These are phyloP conservation scores for Cynara cardunculus DNA, from an alignment of 129 eudicot species.

Conservation along the genomic window DNA sequence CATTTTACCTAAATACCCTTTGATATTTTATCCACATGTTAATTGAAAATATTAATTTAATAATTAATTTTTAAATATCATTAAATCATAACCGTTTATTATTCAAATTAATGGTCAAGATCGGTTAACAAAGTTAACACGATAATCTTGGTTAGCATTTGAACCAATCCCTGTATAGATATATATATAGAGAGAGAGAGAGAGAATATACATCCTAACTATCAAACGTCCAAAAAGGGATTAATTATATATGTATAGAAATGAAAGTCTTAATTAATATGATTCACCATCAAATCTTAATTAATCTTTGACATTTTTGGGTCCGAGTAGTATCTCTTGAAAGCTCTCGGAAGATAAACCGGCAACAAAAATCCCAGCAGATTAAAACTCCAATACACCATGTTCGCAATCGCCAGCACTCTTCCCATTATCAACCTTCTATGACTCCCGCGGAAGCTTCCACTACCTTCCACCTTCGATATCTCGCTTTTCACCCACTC, in stretches of 20 bases:
- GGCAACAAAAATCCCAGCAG: conserved; percentile 86
- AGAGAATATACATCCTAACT: not conserved
- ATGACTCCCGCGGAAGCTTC: conserved; percentile 18
- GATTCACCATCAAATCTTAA: no score
- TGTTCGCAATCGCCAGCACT: conserved; percentile 55
- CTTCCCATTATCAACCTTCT: conserved; percentile 59
- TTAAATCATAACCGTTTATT: no score
- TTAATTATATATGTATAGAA: not conserved
- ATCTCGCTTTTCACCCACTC: conserved; percentile 72
- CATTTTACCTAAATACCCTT: no score
- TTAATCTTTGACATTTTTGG: conserved; percentile 17
- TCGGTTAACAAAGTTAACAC: no score
- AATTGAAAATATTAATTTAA: no score
- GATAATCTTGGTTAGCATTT: no score
- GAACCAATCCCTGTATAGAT: no score
- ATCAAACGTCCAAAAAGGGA: conserved; percentile 6
- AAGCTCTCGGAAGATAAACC: conserved; percentile 58
- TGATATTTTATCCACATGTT: no score
- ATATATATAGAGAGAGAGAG: no score
- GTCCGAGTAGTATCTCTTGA: conserved; percentile 49
- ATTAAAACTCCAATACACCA: conserved; percentile 71
- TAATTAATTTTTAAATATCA: no score
- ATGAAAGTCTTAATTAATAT: not conserved
- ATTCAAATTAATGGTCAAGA: no score
- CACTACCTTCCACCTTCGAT: conserved; percentile 23